phyloP scores from a whole-genome alignment of 73 alveolate species.

The Effrenium voratum region DNA sequence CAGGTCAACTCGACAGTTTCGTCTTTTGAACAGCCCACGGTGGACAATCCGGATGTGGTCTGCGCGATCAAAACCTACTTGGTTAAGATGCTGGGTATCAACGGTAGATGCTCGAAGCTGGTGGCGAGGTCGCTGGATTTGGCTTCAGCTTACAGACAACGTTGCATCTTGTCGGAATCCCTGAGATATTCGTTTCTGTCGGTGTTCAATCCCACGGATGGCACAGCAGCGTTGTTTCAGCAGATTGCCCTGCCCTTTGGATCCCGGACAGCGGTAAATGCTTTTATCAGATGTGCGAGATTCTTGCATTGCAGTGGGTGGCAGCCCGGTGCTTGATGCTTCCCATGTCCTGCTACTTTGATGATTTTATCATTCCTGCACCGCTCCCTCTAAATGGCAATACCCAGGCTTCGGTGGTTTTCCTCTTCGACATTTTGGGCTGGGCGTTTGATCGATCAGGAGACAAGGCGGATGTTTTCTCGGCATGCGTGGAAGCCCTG shows the following conservation, averaged over 20 bases:
- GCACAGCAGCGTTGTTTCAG: neutral
- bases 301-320: neutral
- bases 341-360: constrained; percentile 10
- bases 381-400: neutral
- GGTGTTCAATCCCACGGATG: neutral
- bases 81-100: neutral
- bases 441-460: neutral
- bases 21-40: neutral
- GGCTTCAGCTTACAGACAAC: neutral
- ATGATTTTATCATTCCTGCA: neutral
- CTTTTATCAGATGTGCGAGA: neutral
- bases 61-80: neutral
- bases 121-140: neutral
- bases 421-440: neutral
- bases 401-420: neutral
- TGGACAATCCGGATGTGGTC: neutral
- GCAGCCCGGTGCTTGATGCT: neutral
- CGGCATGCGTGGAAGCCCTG: neutral
- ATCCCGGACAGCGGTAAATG: neutral
- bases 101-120: neutral
- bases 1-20: constrained; percentile 7
- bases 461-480: neutral
- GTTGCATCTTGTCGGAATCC: neutral
- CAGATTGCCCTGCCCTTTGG: constrained; percentile 41
- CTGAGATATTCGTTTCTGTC: neutral